A percentile compares a stretch with the other conserved stretches of the same genome.
These are phyloP conservation scores for Fusarium drepaniforme DNA, from an alignment of 2,329 filamentous ascomycete species.

Conservation along the genomic window DNA sequence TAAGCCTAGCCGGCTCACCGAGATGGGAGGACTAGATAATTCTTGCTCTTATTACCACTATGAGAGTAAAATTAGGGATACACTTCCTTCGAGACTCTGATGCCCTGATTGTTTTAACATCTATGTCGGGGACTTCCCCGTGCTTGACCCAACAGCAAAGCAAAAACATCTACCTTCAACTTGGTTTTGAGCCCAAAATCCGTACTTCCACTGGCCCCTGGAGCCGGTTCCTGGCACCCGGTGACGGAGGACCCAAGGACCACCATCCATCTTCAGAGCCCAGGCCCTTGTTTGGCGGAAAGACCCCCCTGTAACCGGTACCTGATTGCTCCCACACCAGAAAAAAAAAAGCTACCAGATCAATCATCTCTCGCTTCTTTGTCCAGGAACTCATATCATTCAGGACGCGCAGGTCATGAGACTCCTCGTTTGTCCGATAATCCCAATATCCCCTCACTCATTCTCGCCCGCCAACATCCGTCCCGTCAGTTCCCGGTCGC, in stretches of 20 bases:
- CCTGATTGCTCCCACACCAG: slow-evolving; percentile 43
- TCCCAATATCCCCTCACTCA: background rate
- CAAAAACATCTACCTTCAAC: background rate
- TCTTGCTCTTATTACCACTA: too few species aligned
- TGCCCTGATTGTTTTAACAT: background rate
- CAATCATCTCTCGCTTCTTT: slow-evolving; percentile 39
- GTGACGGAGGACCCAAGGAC: slow-evolving; percentile 24
- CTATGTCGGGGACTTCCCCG: background rate
- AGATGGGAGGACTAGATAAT: background rate
- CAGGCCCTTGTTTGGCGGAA: slow-evolving; percentile 36
- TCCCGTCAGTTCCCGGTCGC: slow-evolving; percentile 20
- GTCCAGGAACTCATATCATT: slow-evolving; percentile 22
- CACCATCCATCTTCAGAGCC: slow-evolving; percentile 20
- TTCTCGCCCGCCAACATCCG: background rate
- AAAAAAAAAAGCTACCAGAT: slow-evolving; percentile 15
- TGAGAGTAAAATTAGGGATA: background rate
- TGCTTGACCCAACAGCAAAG: slow-evolving; percentile 2
- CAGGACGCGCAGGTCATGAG: slow-evolving; percentile 12
- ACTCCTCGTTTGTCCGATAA: background rate
- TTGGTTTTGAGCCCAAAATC: slow-evolving; percentile 15
- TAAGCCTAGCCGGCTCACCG: slow-evolving; percentile 13
- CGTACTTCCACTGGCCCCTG: slow-evolving; percentile 33
- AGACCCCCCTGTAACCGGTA: slow-evolving; percentile 41
- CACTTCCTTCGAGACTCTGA: background rate
- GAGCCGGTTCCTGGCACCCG: slow-evolving; percentile 39